Conservation (phyloP, 805 yeast genomes). For the Lipomyces chichibuensis region DNA sequence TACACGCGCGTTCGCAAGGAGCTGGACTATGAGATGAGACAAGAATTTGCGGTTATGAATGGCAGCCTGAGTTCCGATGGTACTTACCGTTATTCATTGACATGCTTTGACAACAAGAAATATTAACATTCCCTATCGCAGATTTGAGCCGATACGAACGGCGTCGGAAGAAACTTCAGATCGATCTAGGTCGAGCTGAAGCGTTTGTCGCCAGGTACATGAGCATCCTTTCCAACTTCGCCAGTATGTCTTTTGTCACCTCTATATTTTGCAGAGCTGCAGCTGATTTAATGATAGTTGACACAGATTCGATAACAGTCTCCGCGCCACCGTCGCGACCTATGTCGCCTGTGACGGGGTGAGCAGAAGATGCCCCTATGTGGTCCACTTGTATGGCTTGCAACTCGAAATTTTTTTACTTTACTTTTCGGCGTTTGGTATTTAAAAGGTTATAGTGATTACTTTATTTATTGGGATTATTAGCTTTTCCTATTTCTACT, state of each 20-base stretch:
- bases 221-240: conserved; percentile 11
- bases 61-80: not conserved
- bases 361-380: not conserved
- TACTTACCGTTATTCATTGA: not conserved
- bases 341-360: conserved; percentile 5
- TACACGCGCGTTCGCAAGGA: conserved; percentile 10
- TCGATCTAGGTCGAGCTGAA: conserved; percentile 21
- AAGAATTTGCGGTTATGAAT: not conserved
- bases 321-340: conserved; percentile 22
- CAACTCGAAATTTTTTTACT: not conserved
- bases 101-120: not conserved
- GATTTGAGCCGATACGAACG: not conserved
- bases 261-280: not conserved
- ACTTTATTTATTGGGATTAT: not conserved
- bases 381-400: not conserved
- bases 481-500: not conserved
- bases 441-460: not conserved
- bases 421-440: not conserved
- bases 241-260: conserved; percentile 4
- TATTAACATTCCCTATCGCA: not conserved
- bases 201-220: conserved; percentile 23
- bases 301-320: conserved; percentile 8
- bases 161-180: conserved; percentile 14
- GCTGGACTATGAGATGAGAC: conserved; percentile 14
- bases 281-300: conserved; percentile 7